phyloP scores from a whole-genome alignment of 306 rosid species.

The Cucumis cinereus region DNA sequence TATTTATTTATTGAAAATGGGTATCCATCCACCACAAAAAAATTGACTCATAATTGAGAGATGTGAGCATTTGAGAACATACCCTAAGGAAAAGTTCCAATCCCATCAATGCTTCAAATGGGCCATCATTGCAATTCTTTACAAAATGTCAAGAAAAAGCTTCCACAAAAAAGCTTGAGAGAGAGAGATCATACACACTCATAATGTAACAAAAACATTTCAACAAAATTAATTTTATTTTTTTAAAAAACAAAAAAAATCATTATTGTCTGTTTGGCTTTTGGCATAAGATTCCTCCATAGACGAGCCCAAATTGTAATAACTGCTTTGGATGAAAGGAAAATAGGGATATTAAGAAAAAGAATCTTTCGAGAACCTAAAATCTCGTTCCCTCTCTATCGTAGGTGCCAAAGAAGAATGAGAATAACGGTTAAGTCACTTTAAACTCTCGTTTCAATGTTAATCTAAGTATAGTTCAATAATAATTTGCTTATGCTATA shows the following conservation, averaged over 20 bases:
- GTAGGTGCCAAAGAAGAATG: too few relatives aligned
- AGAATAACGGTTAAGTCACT: too few relatives aligned
- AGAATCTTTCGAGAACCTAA: too few relatives aligned
- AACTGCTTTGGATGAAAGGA: too few relatives aligned
- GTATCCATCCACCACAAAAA: not conserved
- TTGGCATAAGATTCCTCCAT: too few relatives aligned
- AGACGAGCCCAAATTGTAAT: too few relatives aligned
- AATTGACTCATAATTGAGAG: not conserved
- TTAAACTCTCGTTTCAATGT: too few relatives aligned
- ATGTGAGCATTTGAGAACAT: not conserved
- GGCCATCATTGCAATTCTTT: not conserved
- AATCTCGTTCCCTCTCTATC: too few relatives aligned
- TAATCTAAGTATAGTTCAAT: too few relatives aligned
- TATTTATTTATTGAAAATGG: not conserved
- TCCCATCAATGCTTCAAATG: constrained; percentile 8
- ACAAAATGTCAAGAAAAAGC: not conserved
- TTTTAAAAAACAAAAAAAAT: not conserved
- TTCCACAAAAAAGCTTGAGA: not conserved
- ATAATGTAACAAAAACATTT: not conserved
- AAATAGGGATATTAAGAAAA: too few relatives aligned
- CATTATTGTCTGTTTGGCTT: not conserved
- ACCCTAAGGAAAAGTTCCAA: not conserved
- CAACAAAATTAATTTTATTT: not conserved
- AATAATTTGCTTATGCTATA: not conserved
- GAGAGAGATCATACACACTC: not conserved